Evolutionary conservation across 768 basidiomycete species (phyloP).

Genomic region (Royoungia palumana): DNA sequence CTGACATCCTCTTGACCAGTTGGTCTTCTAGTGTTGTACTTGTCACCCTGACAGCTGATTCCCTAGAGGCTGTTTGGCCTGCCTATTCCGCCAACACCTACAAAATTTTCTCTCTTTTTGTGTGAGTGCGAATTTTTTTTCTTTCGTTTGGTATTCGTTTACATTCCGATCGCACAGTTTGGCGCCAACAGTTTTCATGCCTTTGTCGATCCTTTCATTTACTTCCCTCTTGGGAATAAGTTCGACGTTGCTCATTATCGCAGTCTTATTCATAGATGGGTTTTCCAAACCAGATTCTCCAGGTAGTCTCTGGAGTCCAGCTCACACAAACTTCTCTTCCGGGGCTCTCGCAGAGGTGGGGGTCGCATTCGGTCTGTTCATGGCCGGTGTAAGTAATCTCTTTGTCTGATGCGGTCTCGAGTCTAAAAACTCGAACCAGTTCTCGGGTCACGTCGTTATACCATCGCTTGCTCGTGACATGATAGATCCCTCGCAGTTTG

Average conservation of each 20-base stretch:
- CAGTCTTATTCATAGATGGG: conserved; percentile 81
- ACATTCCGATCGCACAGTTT: conserved; percentile 45
- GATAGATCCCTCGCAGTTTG: conserved; percentile 76
- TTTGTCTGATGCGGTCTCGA: not conserved
- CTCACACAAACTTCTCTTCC: conserved; percentile 60
- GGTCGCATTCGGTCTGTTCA: conserved; percentile 82
- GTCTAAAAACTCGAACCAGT: conserved; percentile 39
- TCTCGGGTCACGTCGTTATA: conserved; percentile 89
- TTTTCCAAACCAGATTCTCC: conserved; percentile 66
- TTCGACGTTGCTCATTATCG: conserved; percentile 71
- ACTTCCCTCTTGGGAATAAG: conserved; percentile 84
- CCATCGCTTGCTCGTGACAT: conserved; percentile 90
- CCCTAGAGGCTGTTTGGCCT: conserved; percentile 71
- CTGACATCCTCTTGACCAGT: not conserved
- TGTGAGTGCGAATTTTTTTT: conserved; percentile 52
- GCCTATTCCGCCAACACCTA: conserved; percentile 63
- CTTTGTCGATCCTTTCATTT: conserved; percentile 81
- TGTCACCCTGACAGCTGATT: conserved; percentile 88
- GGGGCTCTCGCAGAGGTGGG: conserved; percentile 58
- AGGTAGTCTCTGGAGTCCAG: conserved; percentile 78
- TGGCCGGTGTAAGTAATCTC: conserved; percentile 69
- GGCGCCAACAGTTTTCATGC: conserved; percentile 81
- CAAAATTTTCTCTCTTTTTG: conserved; percentile 66
- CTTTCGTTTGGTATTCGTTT: not conserved
- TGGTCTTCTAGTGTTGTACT: conserved; percentile 63